Percentiles rank a stretch among this genome's conserved stretches.
phyloP scores from a whole-genome alignment of 768 basidiomycete genomes.

The Strobilomyces dryophilus region DNA sequence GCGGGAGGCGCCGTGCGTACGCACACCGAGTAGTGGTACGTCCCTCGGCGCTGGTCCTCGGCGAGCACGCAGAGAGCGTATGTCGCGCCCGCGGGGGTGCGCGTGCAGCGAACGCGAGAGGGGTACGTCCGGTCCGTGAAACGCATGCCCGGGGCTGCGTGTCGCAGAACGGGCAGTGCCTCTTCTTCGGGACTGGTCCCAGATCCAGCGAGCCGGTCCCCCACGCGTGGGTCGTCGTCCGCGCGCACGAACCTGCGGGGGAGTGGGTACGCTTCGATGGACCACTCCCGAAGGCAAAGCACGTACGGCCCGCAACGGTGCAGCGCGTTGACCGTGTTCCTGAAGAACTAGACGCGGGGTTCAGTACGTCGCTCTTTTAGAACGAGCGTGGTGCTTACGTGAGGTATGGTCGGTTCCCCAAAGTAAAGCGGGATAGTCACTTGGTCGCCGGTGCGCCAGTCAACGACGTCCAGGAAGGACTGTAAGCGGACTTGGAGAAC shows the following conservation, averaged over 20 bases:
- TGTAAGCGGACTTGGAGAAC: conserved; percentile 20
- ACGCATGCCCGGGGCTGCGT: conserved; percentile 19
- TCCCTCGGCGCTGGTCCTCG: conserved; percentile 34
- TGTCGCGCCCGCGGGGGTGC: conserved; percentile 34
- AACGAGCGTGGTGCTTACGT: conserved; percentile 19
- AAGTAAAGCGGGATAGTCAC: conserved; percentile 14
- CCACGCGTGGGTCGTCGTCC: not conserved
- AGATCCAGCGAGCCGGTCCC: not conserved
- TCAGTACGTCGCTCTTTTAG: not conserved
- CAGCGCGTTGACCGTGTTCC: conserved; percentile 36
- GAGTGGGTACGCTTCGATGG: conserved; percentile 40
- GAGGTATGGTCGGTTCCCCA: conserved; percentile 23
- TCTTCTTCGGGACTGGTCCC: no score
- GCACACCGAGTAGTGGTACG: conserved; percentile 40
- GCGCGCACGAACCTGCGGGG: conserved; percentile 1
- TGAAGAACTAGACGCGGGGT: conserved; percentile 13
- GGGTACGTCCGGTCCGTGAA: conserved; percentile 34
- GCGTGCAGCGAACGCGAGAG: conserved; percentile 33
- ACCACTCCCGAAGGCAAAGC: conserved; percentile 46
- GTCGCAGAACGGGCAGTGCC: conserved; percentile 14
- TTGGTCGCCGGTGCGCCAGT: conserved; percentile 30
- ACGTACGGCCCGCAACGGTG: conserved; percentile 45
- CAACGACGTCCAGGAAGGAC: conserved; percentile 33
- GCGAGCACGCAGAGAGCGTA: conserved; percentile 36
- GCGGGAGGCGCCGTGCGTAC: not conserved